Evolutionary conservation across 1,284 basidiomycete genomes (phyloP), one percentile per base, ranked within the genome.

Genomic region (Rhodofomes roseus): DNA sequence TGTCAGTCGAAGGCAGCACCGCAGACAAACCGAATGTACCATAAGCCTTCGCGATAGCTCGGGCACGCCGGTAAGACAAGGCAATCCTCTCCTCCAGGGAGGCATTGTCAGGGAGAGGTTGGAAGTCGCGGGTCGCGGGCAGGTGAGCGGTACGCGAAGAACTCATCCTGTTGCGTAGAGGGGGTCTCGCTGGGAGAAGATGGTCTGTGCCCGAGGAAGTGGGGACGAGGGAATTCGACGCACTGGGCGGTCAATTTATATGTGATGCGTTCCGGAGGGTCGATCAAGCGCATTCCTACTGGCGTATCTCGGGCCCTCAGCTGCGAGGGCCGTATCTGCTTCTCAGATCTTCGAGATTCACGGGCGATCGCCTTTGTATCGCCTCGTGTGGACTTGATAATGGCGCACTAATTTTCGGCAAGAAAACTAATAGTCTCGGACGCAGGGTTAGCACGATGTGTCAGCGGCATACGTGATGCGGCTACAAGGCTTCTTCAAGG

Each of bases 61-160:
- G 54, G 8, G 58, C 58, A 14, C 58, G 43, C 11, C 48, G 44
- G 46, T 60, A 60, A 12, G 58, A 60, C 18, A 56, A 1, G n/a
- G 44, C 23, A 31, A 60, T 50, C 29, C 54, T 55, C 40, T 60
- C 58, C 2, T 60, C 58, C 25, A 56, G 29, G 22, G 54, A 55
- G 1, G 54, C 44, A 56, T 44, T n/a, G 22, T 60, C 58, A 25
- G 23, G 25, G 2, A 43, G 37, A 29, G 41, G 58, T 31, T 41
- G 58, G 48, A 39, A 60, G 36, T 40, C 36, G 6, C 22, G 37
- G 9, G 48, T 52, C 16, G 23, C 31, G 11, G 48, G 48, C 16
- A 58, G 56, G 20, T 58, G 56, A 16, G 50, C 50, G 4, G 50
- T 52, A 4, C 50, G 50, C 12, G 31, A 36, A 8, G 50, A 36